Percentiles rank a stretch among this genome's conserved stretches.
Evolutionary conservation across 495 filamentous ascomycete genomes (phyloP).

Genomic region (Xylaria castorea): DNA sequence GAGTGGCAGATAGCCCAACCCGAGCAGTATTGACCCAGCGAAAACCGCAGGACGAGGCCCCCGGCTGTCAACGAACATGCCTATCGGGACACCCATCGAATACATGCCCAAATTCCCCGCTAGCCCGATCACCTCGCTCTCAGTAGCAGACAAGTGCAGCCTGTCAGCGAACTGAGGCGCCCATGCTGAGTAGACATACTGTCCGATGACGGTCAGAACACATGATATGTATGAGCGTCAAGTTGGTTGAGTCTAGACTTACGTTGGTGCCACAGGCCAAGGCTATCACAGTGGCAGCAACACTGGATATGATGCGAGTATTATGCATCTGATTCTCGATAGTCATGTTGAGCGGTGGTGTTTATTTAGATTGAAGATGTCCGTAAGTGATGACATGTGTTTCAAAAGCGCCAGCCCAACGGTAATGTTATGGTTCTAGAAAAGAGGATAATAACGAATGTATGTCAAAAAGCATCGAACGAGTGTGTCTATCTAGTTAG

Average conservation of each 20-base stretch:
- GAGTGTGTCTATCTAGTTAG: background rate
- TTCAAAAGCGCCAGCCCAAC: background rate
- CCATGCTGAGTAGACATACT: constrained; percentile 99
- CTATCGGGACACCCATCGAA: constrained; percentile 85
- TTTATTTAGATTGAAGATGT: background rate
- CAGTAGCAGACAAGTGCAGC: constrained; percentile 84
- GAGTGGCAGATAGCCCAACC: constrained; percentile 81
- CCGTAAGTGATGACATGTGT: background rate
- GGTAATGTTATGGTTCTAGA: background rate
- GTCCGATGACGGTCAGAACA: constrained; percentile 21
- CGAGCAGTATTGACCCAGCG: constrained; percentile 72
- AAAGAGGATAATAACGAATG: constrained; percentile 10
- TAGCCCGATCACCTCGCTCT: constrained; percentile 87
- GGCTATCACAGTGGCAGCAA: constrained; percentile 85
- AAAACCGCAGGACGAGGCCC: constrained; percentile 81
- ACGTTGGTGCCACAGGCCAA: constrained; percentile 95
- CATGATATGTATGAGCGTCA: background rate
- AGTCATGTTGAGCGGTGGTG: constrained; percentile 37
- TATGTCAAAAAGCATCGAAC: constrained; percentile 2
- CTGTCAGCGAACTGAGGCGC: constrained; percentile 90
- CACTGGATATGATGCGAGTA: constrained; percentile 74
- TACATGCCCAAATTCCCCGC: constrained; percentile 98
- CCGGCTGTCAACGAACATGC: constrained; percentile 82
- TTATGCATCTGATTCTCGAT: constrained; percentile 51
- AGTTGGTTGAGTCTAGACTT: constrained; percentile 40